Conservation (phyloP, 106 monocot species). For the Hemerocallis citrina region DNA sequence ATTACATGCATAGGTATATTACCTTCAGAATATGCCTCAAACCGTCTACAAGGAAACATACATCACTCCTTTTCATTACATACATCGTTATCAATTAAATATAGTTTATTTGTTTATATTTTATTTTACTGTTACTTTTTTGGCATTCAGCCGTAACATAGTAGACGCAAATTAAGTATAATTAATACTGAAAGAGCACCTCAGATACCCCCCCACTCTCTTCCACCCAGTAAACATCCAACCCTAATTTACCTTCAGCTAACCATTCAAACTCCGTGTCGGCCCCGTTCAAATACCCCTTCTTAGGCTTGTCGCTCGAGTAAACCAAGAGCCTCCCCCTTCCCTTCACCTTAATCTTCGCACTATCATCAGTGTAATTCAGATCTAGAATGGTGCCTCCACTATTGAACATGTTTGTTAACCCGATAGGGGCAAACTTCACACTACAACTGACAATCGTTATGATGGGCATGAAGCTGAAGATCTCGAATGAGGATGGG, state of each 20-base stretch:
- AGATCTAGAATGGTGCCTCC: constrained; percentile 19
- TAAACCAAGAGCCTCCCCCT: constrained; percentile 33
- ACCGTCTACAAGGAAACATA: no score
- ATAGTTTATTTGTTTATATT: no score
- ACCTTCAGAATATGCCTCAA: no score
- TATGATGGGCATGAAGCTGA: constrained; percentile 22
- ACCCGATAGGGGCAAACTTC: constrained; percentile 35
- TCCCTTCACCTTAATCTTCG: constrained; percentile 26
- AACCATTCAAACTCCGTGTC: constrained; percentile 13
- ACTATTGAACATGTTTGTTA: constrained; percentile 37
- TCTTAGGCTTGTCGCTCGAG: constrained; percentile 24
- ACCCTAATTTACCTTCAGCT: constrained; percentile 16
- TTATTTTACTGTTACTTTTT: no score
- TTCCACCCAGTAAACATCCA: constrained; percentile 31
- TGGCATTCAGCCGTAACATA: not conserved
- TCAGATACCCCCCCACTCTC: constrained; percentile 29
- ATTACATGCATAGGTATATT: no score
- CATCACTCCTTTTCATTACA: no score
- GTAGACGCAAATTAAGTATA: no score
- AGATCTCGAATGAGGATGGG: constrained; percentile 40
- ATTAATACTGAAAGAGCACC: constrained; percentile 4
- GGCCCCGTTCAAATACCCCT: not conserved
- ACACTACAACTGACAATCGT: not conserved
- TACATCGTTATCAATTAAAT: no score
- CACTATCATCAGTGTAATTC: constrained; percentile 2